Percentiles rank a stretch among this genome's conserved stretches.
Conservation (phyloP, 441 rosid genomes). For the Jatropha podagrica region DNA sequence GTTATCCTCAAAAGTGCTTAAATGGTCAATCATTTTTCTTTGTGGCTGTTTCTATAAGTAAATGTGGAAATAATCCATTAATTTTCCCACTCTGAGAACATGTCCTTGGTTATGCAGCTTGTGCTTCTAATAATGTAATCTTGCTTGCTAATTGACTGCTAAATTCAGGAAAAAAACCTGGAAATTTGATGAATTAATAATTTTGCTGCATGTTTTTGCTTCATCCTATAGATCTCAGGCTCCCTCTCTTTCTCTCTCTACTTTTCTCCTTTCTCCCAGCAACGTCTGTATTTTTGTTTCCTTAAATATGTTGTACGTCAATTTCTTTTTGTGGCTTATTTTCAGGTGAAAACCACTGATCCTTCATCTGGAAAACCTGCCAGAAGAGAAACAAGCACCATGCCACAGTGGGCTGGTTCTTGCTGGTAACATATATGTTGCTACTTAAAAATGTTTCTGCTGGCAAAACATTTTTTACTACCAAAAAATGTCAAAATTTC, state of each 20-base stretch:
- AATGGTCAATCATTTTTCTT: background rate
- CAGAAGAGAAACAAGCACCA: slow-evolving; percentile 91
- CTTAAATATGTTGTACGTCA: slow-evolving; percentile 2
- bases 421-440: slow-evolving; percentile 66
- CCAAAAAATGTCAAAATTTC: slow-evolving; percentile 9
- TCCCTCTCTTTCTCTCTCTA: background rate
- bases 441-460: slow-evolving; percentile 8
- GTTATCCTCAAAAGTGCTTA: background rate
- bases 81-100: background rate
- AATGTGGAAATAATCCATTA: background rate
- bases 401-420: slow-evolving; percentile 99
- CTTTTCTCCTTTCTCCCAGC: slow-evolving; percentile 5
- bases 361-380: slow-evolving; percentile 75
- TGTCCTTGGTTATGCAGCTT: background rate
- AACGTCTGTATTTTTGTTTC: slow-evolving; percentile 1
- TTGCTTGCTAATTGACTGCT: slow-evolving; percentile 5
- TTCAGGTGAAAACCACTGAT: slow-evolving; percentile 67
- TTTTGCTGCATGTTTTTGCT: background rate
- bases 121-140: background rate
- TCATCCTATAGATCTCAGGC: slow-evolving; percentile 1
- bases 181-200: background rate
- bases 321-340: slow-evolving; percentile 17
- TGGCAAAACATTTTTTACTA: background rate
- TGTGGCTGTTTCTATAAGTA: background rate
- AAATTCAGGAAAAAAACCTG: background rate